Evolutionary conservation across 768 basidiomycete species (phyloP), one percentile per base, ranked within the genome.

Genomic region (Mycena olivaceomarginata): DNA sequence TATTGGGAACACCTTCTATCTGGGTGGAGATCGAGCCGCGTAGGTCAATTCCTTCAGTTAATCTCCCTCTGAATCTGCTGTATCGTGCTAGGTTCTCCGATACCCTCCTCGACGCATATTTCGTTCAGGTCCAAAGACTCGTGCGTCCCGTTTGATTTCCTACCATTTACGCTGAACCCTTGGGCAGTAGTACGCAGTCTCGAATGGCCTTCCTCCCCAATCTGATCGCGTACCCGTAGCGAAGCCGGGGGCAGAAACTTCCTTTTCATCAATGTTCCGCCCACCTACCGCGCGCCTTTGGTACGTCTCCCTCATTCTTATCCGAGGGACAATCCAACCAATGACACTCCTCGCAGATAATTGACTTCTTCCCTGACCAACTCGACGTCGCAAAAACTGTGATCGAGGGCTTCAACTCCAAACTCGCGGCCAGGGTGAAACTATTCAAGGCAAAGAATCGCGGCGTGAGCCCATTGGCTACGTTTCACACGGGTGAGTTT

Each of bases 231-330:
- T 40, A 51, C 20, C 16, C 20, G 64, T 65, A 91, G 90, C 85
- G 84, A 86, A 56, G 88, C 83, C 39, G 93, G 93, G 15, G 94
- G 89, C 8, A 86, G 93, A 51, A 91, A 83, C 83, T 93, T 89
- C 85, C 86, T 90, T 74, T 91, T 91, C 76, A 85, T 84, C 75
- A 87, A 83, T 31, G 87, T 88, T n/a, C 85, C 85, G 5, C 84
- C 87, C 18, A 83, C 88, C 41, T 85, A 90, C 65, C 84, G 87
- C n/a, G 86, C 87, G 4, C 89, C 88, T 7, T 72, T 87, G 79
- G 90, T 90, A 78, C n/a, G 82, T 72, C 22, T 6, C 12, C 11
- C 9, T 15, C 31, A 31, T 31, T 22, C 40, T 3, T 18, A 46
- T 16, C 4, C 13, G 4, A n/a, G 15, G 11, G 4, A 57, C 11